These are phyloP conservation scores for Nasturtium officinale DNA, from an alignment of 345 rosid species.

Conservation along the genomic window DNA sequence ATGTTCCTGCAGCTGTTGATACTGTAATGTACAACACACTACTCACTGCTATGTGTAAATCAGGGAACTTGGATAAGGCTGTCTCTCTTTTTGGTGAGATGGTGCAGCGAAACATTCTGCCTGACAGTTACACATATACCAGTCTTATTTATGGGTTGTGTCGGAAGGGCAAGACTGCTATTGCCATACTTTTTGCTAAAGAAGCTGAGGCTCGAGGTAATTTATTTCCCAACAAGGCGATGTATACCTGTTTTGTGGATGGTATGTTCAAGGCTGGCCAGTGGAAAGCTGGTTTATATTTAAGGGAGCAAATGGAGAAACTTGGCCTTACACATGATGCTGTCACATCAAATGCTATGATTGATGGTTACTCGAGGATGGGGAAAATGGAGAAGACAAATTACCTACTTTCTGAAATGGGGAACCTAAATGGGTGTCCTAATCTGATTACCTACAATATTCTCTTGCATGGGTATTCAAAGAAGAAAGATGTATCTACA, in stretches of 20 bases:
- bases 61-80: slow-evolving; percentile 64
- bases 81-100: slow-evolving; percentile 66
- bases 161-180: slow-evolving; percentile 65
- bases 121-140: slow-evolving; percentile 68
- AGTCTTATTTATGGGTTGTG: slow-evolving; percentile 71
- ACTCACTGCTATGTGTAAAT: slow-evolving; percentile 60
- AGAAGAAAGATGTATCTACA: slow-evolving; percentile 53
- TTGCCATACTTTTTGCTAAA: slow-evolving; percentile 65
- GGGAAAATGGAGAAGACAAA: slow-evolving; percentile 56
- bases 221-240: slow-evolving; percentile 48
- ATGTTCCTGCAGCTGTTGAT: slow-evolving; percentile 64
- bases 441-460: slow-evolving; percentile 72
- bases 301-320: slow-evolving; percentile 55
- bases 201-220: slow-evolving; percentile 52
- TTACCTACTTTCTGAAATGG: slow-evolving; percentile 51
- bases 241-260: slow-evolving; percentile 67
- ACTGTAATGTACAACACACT: slow-evolving; percentile 68
- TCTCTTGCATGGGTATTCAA: slow-evolving; percentile 76
- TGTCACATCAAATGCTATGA: slow-evolving; percentile 54
- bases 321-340: slow-evolving; percentile 56
- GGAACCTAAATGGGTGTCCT: slow-evolving; percentile 46
- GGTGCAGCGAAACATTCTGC: slow-evolving; percentile 58
- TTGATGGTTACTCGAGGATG: slow-evolving; percentile 66
- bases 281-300: slow-evolving; percentile 51
- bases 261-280: slow-evolving; percentile 79